Evolutionary conservation across 2,329 filamentous ascomycete species (phyloP).

Genomic region (Penicillium digitatum): DNA sequence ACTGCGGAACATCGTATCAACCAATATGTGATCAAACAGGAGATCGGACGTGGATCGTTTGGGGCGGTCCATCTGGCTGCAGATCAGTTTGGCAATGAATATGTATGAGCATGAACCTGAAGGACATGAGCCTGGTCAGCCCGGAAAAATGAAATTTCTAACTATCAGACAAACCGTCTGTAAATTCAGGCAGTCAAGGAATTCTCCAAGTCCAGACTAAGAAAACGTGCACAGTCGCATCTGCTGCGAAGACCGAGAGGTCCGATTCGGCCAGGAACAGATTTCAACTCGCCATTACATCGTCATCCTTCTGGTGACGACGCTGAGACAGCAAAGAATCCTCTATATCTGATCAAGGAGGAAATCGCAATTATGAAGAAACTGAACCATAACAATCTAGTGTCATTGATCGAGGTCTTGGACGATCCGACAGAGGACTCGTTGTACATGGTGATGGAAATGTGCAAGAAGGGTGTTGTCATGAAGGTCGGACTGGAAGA

Average conservation of each 20-base stretch:
- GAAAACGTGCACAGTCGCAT: constrained; percentile 86
- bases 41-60: constrained; percentile 95
- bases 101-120: constrained; percentile 56
- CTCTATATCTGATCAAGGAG: constrained; percentile 83
- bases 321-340: constrained; percentile 59
- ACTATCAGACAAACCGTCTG: constrained; percentile 5
- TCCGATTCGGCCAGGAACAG: constrained; percentile 52
- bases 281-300: constrained; percentile 62
- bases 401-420: constrained; percentile 85
- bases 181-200: constrained; percentile 79
- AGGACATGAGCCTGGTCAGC: background rate
- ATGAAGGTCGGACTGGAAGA: constrained; percentile 94
- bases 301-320: constrained; percentile 52
- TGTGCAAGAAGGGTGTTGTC: constrained; percentile 96
- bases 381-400: constrained; percentile 89
- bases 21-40: constrained; percentile 88
- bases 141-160: constrained; percentile 13
- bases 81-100: constrained; percentile 90
- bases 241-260: constrained; percentile 65
- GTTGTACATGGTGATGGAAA: constrained; percentile 96
- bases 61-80: constrained; percentile 85
- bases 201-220: constrained; percentile 87
- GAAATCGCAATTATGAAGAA: constrained; percentile 99
- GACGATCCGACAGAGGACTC: constrained; percentile 95
- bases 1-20: constrained; percentile 82